Base-by-base conservation (phyloP, 306 rosid species). In the Medicago arabica region DNA sequence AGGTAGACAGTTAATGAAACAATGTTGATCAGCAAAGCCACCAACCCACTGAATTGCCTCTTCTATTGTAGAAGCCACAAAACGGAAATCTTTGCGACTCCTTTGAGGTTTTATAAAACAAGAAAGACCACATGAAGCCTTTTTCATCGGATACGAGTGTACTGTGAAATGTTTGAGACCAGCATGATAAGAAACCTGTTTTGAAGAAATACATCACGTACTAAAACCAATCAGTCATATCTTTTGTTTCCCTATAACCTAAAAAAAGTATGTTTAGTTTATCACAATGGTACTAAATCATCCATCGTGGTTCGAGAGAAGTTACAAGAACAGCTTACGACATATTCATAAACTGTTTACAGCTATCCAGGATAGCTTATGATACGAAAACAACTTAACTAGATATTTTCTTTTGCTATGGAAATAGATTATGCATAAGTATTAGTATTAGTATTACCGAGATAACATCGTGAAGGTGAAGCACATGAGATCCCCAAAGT, bases 41-140 rank as follows among this genome's bases (percentile, higher is more conserved):
- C 93, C 97, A 83, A 95, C 97, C 99, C 99, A 95, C 53, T 88
- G 97, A 83, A 95, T 73, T 53, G 99, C 99, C 82, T 95, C 99
- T 64, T 95, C 99, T 25, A 82, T 49, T 41, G 78, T 90, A 79
- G 97, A 85, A 69, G 99, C 97, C 77, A 86, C 76, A 88, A 90
- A 95, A 43, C 96, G 92, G 53, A 84, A 89, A 84, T 95, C 97
- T 82, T 87, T 95, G 68, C 83, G 86, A 80, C 78, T 84, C 82
- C 99, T 88, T 78, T 72, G 81, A 28, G 97, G 62, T 83, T 89
- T 95, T 16, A 84, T 79, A 71, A 95, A 85, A 80, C 96, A 90
- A 36, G 96, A 89, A 83, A 94, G 85, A 67, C 93, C 96, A 72
- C 89, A 90, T 4, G 97, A 84, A 67, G 89, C 81, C 75, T 83